Conservation (phyloP, 352 stramenopile species). For the Globisporangium uncinulatum region DNA sequence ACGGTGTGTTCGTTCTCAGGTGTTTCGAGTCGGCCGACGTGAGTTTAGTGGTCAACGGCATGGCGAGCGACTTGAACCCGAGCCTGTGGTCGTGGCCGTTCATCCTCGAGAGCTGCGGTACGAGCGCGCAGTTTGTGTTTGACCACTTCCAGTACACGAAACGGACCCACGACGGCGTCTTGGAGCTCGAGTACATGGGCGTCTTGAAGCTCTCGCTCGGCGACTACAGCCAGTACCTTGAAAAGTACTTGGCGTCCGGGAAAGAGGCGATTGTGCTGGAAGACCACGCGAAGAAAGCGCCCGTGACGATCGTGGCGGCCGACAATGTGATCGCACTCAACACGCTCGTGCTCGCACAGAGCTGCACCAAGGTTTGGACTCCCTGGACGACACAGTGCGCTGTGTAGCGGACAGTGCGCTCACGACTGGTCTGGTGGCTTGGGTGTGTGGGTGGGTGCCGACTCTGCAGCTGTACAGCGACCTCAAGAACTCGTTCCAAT, state of each 20-base stretch:
- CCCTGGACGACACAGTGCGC: not conserved
- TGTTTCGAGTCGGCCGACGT: conserved; percentile 78
- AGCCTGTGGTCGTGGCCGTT: conserved; percentile 82
- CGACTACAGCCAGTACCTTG: conserved; percentile 70
- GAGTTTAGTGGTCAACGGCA: conserved; percentile 73
- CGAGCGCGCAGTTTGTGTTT: conserved; percentile 63
- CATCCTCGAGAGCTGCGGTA: conserved; percentile 71
- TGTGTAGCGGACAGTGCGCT: not conserved
- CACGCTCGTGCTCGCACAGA: conserved; percentile 56
- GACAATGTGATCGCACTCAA: conserved; percentile 80
- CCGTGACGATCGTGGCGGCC: conserved; percentile 49
- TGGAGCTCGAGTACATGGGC: conserved; percentile 66
- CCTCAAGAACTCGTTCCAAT: conserved; percentile 79
- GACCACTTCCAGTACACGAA: conserved; percentile 75
- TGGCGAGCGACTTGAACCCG: conserved; percentile 73
- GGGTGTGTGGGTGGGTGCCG: conserved; percentile 7
- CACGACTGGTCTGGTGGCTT: not conserved
- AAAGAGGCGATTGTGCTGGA: conserved; percentile 68
- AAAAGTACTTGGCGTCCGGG: conserved; percentile 58
- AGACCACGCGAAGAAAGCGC: conserved; percentile 64
- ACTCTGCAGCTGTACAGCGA: conserved; percentile 55
- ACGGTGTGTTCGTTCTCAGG: conserved; percentile 3
- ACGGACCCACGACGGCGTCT: conserved; percentile 26
- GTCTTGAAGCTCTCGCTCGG: conserved; percentile 65
- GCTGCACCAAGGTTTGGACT: conserved; percentile 49